A percentile compares a stretch with the other conserved stretches of the same genome.
Conservation (phyloP, 768 basidiomycete species). For the Fomitopsis serialis region DNA sequence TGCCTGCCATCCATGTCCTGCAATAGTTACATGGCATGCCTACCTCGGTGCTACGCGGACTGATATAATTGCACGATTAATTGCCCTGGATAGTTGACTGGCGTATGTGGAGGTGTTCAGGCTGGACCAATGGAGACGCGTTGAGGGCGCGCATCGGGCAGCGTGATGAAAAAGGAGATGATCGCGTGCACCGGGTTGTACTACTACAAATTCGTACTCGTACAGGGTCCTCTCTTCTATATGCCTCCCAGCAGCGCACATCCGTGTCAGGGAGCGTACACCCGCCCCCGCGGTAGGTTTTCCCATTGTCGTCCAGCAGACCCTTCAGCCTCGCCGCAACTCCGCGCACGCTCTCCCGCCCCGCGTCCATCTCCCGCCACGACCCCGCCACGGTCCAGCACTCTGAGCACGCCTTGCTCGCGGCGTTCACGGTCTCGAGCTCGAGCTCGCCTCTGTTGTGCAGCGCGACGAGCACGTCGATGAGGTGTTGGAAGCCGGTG, state of each 20-base stretch:
- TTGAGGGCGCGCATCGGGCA: neutral
- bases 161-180: constrained; percentile 1
- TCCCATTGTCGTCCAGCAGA: constrained; percentile 50
- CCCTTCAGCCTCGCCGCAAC: constrained; percentile 57
- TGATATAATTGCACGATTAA: too few relatives aligned
- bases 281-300: constrained; percentile 32
- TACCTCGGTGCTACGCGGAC: too few relatives aligned
- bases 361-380: constrained; percentile 64
- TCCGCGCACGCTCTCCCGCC: constrained; percentile 54
- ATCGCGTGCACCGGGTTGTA: neutral
- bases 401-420: constrained; percentile 69
- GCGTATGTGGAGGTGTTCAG: too few relatives aligned
- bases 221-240: too few relatives aligned
- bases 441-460: constrained; percentile 65
- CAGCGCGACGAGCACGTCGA: constrained; percentile 70
- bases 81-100: too few relatives aligned
- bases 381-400: constrained; percentile 72
- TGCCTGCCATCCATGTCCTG: too few relatives aligned
- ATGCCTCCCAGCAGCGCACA: too few relatives aligned
- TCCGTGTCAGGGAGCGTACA: constrained; percentile 28
- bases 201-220: constrained; percentile 1
- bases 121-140: neutral
- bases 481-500: constrained; percentile 59
- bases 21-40: too few relatives aligned
- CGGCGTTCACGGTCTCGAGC: constrained; percentile 69